Evolutionary conservation across 345 rosid species (phyloP), one percentile per base, ranked within the genome.

Genomic region (Gossypium turneri): DNA sequence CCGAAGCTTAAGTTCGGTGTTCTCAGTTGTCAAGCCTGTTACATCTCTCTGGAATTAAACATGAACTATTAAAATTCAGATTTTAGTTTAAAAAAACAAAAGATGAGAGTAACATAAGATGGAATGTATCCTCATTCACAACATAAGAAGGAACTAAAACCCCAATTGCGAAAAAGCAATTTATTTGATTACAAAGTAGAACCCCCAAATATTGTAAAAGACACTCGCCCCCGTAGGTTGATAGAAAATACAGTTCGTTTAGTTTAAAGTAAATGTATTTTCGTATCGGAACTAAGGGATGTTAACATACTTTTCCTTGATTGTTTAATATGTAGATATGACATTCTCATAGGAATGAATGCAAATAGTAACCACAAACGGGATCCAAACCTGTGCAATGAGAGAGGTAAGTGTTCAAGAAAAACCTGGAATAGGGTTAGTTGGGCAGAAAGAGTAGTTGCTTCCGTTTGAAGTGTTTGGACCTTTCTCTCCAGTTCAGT

Each of bases 1-100:
- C 75, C 90, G 90, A 81, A 90, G 92, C 91, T 90, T 92, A 74
- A 92, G 95, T 80, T 94, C 98, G 74, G 91, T 82, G 79, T 92
- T 94, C 82, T 94, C 98, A 75, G 90, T 75, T 66, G 82, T 83
- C 85, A 92, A 82, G 75, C 90, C 91, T 34, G 88, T 82, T 9
- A 94, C 88, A 82, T 94, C 97, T 81, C 97, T 92, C 98, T 92
- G 81, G 45, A 81, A 77, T 44, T 73, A 74, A 74, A 72, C 63
- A 78, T n/a, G 74, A 79, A 70, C 60, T 47, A 61, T 29, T 45
- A 75, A 16, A 56, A 62, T 9, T 29, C 59, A 55, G 65, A 13
- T 51, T 61, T 43, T 60, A 45, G 60, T 27, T 13, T 34, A 34
- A 61, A n/a, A 19, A 20, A 72, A 13, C 1, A 5, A 62, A 68